Conservation (phyloP, 257 asterid genomes). For the Euphrasia confusa region DNA sequence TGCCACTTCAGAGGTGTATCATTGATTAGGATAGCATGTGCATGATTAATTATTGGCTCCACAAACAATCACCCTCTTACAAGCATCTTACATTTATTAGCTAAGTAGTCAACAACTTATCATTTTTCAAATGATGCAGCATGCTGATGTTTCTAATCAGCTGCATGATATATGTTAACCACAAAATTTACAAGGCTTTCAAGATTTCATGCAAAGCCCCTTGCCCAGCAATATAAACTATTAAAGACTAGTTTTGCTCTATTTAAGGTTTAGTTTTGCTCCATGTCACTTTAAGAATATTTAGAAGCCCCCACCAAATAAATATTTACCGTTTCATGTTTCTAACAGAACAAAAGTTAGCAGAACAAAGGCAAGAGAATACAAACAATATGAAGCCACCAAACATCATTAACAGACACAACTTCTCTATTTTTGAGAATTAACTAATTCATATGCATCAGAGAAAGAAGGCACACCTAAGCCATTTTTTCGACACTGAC, state of each 20-base stretch:
- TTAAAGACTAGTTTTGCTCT: slow-evolving; percentile 5
- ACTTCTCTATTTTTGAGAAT: slow-evolving; percentile 19
- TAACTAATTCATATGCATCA: slow-evolving; percentile 23
- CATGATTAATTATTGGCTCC: slow-evolving; percentile 19
- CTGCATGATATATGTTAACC: slow-evolving; percentile 12
- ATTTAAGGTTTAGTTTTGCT: slow-evolving; percentile 14
- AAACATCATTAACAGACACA: slow-evolving; percentile 16
- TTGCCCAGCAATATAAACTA: slow-evolving; percentile 2
- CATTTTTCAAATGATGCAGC: slow-evolving; percentile 22
- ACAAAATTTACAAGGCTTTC: slow-evolving; percentile 13
- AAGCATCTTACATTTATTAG: slow-evolving; percentile 17
- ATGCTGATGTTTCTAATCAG: slow-evolving; percentile 17
- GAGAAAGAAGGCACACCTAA: slow-evolving; percentile 51
- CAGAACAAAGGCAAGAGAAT: slow-evolving; percentile 6
- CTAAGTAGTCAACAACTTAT: slow-evolving; percentile 22
- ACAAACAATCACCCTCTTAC: slow-evolving; percentile 20
- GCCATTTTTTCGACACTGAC: slow-evolving; percentile 39
- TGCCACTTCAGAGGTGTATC: slow-evolving; percentile 16
- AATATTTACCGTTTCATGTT: slow-evolving; percentile 14
- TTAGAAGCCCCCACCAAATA: slow-evolving; percentile 15
- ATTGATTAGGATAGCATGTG: slow-evolving; percentile 21
- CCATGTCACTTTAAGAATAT: slow-evolving; percentile 22
- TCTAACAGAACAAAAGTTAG: slow-evolving; percentile 16
- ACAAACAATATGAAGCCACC: slow-evolving; percentile 9
- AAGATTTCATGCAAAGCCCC: slow-evolving; percentile 19